Evolutionary conservation across 2,329 filamentous ascomycete species (phyloP).

Genomic region (Coniochaeta sp.): DNA sequence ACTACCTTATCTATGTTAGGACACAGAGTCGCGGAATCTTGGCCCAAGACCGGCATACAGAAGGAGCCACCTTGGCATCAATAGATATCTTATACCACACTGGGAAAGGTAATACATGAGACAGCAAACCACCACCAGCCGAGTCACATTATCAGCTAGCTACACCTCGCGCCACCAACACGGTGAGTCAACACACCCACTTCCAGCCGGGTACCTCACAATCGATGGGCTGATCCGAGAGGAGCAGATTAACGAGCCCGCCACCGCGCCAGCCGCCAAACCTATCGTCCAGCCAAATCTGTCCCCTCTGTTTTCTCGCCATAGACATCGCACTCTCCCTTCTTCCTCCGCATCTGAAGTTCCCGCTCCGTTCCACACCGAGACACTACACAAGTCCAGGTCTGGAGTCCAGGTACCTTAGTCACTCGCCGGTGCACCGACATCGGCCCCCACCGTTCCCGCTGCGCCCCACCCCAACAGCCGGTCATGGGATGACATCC

Average conservation of each 20-base stretch:
- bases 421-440: background rate
- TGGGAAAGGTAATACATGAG: no score
- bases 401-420: no score
- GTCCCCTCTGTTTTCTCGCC: background rate
- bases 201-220: background rate
- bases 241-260: background rate
- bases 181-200: background rate
- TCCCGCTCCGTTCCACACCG: background rate
- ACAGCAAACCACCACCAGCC: no score
- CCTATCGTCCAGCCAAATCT: background rate
- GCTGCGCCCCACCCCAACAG: background rate
- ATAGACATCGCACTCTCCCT: background rate
- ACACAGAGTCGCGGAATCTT: no score
- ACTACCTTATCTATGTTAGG: no score
- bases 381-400: no score
- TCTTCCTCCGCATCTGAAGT: background rate
- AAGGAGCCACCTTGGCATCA: no score
- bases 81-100: no score
- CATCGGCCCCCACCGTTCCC: background rate
- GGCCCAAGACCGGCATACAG: no score
- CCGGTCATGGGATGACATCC: background rate
- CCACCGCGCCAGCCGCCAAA: background rate
- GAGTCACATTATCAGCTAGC: background rate
- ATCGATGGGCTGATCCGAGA: background rate
- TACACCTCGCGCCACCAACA: background rate